Base-by-base conservation (phyloP, 345 rosid genomes). In the Syzygium aromaticum region DNA sequence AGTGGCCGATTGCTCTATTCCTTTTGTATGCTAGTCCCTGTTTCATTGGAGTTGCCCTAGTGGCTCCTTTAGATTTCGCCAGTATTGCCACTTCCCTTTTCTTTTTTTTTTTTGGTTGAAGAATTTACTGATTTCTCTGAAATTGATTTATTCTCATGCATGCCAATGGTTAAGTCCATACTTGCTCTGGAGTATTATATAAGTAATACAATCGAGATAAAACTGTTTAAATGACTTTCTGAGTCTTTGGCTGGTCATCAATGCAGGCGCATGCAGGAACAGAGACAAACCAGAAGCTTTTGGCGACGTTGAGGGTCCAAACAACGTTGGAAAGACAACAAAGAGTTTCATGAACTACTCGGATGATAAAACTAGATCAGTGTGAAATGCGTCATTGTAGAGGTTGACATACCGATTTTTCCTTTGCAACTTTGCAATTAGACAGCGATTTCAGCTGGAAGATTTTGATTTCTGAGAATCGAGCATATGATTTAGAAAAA, bases 191-290 rank as follows among this genome's bases (percentile, higher is more conserved):
- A 19, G 23, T 67, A 17, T 67, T 33, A 17, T 67, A 33, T 33
- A 4, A 33, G 46, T 38, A 19, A 8, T 19, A 12, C 46, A 30
- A 23, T 33, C 46, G 21, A 33, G 14, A 73, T 73, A 38, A 19
- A 73, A 19, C 49, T 38, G 25, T 73, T 33, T 21, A 73, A 67
- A 33, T 67, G 43, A 67, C 25, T 67, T 67, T 9, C 52, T 33
- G 27, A n/a, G 54, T 52, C 85, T 52, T 52, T 88, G 87, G 25
- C 38, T 4, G 46, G 49, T 73, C 54, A 22, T 78, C 27, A 38
- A 87, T 85, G 88, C 94, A 96, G 98, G 94, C 91, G 96, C 86
- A 93, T 94, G 95, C 95, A 95, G 93, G 98, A 92, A 90, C 98
- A 95, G 90, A 95, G 94, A 88, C 95, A 94, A 84, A 95, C 93